phyloP scores from a whole-genome alignment of 305 asterid genomes.

The Fraxinus baroniana region DNA sequence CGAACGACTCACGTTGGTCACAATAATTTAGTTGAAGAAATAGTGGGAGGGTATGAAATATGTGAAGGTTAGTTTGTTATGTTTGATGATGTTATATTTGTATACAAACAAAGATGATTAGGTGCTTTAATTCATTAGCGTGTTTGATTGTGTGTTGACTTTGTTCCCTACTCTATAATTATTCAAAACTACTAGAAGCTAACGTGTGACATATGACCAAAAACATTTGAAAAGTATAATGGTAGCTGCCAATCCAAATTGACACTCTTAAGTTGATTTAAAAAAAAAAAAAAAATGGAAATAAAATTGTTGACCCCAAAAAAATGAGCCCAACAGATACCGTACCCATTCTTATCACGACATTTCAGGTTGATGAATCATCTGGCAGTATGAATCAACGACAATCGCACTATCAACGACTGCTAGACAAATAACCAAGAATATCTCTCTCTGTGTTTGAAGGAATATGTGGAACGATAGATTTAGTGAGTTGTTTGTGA shows the following conservation, averaged over 20 bases:
- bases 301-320: too few relatives aligned
- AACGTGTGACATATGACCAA: background rate
- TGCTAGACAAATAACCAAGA: too few relatives aligned
- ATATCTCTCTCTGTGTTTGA: too few relatives aligned
- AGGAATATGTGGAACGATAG: too few relatives aligned
- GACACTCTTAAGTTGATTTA: background rate
- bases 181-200: background rate
- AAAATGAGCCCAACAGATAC: too few relatives aligned
- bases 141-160: background rate
- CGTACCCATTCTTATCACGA: too few relatives aligned
- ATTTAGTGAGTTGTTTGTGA: too few relatives aligned
- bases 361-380: too few relatives aligned
- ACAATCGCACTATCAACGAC: too few relatives aligned
- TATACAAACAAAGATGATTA: background rate
- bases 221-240: background rate
- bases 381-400: too few relatives aligned
- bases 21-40: background rate
- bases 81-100: background rate
- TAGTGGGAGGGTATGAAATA: background rate
- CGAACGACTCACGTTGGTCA: background rate
- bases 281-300: too few relatives aligned
- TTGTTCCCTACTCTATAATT: background rate
- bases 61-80: background rate
- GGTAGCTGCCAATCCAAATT: background rate
- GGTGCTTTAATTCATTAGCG: background rate